Conservation (phyloP, 345 rosid genomes). For the Lepidium sativum region DNA sequence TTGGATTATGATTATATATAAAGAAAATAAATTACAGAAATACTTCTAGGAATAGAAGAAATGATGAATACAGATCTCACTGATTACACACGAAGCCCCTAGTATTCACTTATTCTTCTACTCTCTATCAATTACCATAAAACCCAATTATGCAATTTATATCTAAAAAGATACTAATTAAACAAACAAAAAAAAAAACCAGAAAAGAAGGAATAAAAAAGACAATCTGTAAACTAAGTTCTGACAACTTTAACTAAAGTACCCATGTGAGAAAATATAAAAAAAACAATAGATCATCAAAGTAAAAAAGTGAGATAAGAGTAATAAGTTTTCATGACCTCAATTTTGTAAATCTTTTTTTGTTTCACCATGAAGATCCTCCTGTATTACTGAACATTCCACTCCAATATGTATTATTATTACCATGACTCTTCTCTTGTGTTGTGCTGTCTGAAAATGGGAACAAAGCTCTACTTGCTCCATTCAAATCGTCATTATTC, state of each 20-base stretch:
- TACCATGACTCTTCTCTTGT: conserved; percentile 22
- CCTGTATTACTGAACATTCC: conserved; percentile 30
- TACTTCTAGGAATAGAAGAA: conserved; percentile 23
- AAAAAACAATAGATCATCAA: conserved; percentile 24
- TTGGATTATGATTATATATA: background rate
- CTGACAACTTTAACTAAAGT: conserved; percentile 33
- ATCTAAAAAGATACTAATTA: background rate
- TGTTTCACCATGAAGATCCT: conserved; percentile 28
- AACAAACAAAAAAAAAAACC: background rate
- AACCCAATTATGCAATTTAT: conserved; percentile 7
- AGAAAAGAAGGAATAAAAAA: background rate
- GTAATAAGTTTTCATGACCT: conserved; percentile 1
- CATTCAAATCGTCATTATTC: conserved; percentile 19
- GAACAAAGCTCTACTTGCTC: conserved; percentile 28
- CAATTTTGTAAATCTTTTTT: conserved; percentile 5
- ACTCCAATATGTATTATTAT: conserved; percentile 25
- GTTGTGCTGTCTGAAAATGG: conserved; percentile 27
- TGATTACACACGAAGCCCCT: conserved; percentile 23
- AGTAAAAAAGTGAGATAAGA: conserved; percentile 15
- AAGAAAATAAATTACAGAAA: conserved; percentile 11
- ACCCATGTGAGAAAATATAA: conserved; percentile 32
- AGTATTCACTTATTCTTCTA: conserved; percentile 30
- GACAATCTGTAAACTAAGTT: conserved; percentile 24
- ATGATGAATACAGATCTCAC: conserved; percentile 27
- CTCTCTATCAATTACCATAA: conserved; percentile 8